phyloP scores from a whole-genome alignment of 805 yeast genomes.

The Lachancea cidri region DNA sequence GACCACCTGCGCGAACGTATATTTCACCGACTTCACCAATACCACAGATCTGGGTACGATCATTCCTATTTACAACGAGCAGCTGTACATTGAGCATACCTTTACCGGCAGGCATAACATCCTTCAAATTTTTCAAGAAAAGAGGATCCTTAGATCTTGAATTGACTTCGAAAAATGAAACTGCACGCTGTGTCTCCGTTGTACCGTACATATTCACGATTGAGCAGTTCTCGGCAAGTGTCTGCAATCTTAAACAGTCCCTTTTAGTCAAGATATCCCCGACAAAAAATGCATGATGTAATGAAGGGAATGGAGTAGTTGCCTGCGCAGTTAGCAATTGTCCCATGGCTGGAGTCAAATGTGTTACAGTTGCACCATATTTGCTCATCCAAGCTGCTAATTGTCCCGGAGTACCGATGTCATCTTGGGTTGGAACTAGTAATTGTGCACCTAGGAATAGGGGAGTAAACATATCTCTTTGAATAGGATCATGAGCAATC shows the following conservation, averaged over 20 bases:
- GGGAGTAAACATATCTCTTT: constrained; percentile 98
- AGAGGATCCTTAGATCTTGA: constrained; percentile 62
- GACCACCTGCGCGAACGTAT: constrained; percentile 96
- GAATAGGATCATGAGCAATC: constrained; percentile 98
- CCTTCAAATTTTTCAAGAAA: constrained; percentile 80
- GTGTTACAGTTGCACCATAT: constrained; percentile 91
- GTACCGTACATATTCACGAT: constrained; percentile 99
- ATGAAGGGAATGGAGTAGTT: constrained; percentile 69
- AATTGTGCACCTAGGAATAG: constrained; percentile 91
- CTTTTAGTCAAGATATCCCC: constrained; percentile 97
- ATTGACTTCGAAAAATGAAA: constrained; percentile 85
- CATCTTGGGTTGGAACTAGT: constrained; percentile 92
- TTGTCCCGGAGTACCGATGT: constrained; percentile 97
- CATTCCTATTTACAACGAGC: constrained; percentile 87
- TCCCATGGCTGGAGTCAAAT: constrained; percentile 99
- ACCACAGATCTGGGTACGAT: constrained; percentile 87
- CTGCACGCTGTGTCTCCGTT: constrained; percentile 98
- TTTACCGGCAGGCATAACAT: constrained; percentile 96
- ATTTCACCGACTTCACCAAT: constrained; percentile 99
- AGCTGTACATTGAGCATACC: constrained; percentile 97
- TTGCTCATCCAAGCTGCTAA: constrained; percentile 96
- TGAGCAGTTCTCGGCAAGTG: constrained; percentile 80
- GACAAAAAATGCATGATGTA: constrained; percentile 96
- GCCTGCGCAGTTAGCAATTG: constrained; percentile 96
- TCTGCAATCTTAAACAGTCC: constrained; percentile 89